A percentile compares a stretch with the other conserved stretches of the same genome.
Conservation (phyloP, 2,329 filamentous ascomycete species). For the Stachybotrys echinatus region DNA sequence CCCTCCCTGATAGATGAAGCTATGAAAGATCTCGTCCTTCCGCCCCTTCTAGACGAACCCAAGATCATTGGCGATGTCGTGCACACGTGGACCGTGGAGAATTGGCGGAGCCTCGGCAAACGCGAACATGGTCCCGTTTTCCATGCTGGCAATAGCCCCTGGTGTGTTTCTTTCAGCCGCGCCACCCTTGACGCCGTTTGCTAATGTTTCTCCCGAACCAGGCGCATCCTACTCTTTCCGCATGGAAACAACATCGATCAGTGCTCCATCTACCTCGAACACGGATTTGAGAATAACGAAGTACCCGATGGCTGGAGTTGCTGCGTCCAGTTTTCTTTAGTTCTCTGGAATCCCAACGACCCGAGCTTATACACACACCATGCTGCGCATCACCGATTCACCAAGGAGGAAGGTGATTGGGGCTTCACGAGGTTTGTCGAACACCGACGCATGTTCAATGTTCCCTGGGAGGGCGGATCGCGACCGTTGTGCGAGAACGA, state of each 20-base stretch:
- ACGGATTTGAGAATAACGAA: constrained; percentile 72
- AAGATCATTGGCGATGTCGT: constrained; percentile 71
- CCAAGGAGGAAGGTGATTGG: constrained; percentile 95
- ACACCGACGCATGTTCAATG: constrained; percentile 75
- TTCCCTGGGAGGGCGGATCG: constrained; percentile 63
- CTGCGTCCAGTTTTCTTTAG: constrained; percentile 91
- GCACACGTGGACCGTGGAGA: constrained; percentile 81
- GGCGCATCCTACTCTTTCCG: constrained; percentile 93
- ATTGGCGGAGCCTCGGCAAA: constrained; percentile 71
- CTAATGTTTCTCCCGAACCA: constrained; percentile 25
- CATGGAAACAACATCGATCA: constrained; percentile 92
- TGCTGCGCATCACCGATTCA: constrained; percentile 91
- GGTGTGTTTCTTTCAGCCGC: constrained; percentile 63
- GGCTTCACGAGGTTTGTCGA: constrained; percentile 97
- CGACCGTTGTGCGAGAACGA: constrained; percentile 76
- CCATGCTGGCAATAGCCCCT: constrained; percentile 79
- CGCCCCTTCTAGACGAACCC: constrained; percentile 67
- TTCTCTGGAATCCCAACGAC: constrained; percentile 90
- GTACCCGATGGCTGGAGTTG: constrained; percentile 93
- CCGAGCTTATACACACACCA: constrained; percentile 79
- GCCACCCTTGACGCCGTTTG: background rate
- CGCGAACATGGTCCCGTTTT: constrained; percentile 88
- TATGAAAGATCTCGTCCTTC: constrained; percentile 77
- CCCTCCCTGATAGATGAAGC: constrained; percentile 57
- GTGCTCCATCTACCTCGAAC: constrained; percentile 93